A percentile compares a stretch with the other conserved stretches of the same genome.
Conservation (phyloP, 192 early-diverging fungal genomes). For the Coemansia sp. region DNA sequence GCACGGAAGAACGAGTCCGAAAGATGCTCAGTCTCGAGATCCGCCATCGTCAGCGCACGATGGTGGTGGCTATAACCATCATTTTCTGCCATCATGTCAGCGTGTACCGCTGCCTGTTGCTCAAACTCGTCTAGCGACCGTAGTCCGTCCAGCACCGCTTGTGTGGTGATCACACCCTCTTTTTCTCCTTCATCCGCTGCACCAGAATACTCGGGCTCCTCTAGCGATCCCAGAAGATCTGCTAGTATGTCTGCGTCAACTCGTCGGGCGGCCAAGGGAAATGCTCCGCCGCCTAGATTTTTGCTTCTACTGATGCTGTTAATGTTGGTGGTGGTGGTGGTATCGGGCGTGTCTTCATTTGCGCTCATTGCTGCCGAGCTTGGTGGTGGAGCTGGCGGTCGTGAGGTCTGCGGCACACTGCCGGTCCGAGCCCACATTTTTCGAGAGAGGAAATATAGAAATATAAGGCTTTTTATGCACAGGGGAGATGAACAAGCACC, state of each 20-base stretch:
- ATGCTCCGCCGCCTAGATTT: not conserved
- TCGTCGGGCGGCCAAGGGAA: not conserved
- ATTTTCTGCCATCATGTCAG: conserved; percentile 1
- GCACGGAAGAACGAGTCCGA: conserved; percentile 6
- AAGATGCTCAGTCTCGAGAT: not conserved
- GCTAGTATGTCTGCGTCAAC: conserved; percentile 15
- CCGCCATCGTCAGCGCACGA: not conserved
- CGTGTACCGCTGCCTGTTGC: conserved; percentile 27
- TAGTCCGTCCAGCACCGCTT: conserved; percentile 33
- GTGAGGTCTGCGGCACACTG: no score
- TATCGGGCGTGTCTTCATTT: no score
- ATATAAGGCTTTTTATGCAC: no score
- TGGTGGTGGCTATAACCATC: not conserved
- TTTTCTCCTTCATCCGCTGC: not conserved
- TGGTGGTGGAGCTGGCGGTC: no score
- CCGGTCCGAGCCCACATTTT: no score
- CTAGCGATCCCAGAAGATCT: conserved; percentile 21
- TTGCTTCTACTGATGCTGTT: no score
- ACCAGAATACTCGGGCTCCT: not conserved
- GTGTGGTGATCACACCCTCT: conserved; percentile 27
- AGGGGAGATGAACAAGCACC: no score
- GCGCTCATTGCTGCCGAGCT: no score
- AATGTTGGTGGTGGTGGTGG: no score
- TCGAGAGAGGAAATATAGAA: no score
- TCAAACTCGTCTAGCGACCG: conserved; percentile 48